These are phyloP conservation scores for Mycosphaerella sp. DNA, from an alignment of 2,329 filamentous ascomycete genomes.

Conservation along the genomic window DNA sequence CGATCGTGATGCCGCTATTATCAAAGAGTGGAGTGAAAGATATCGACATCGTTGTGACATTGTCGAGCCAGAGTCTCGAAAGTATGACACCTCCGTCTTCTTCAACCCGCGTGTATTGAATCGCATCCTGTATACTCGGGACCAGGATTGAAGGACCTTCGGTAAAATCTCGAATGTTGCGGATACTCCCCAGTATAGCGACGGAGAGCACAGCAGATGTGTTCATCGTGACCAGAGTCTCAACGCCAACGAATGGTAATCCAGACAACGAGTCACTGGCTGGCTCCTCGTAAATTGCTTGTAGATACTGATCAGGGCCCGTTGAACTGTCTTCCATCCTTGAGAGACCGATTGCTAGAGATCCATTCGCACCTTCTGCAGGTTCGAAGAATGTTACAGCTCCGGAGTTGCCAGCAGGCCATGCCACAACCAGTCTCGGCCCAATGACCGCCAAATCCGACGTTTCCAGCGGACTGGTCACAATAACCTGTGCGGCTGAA, in stretches of 20 bases:
- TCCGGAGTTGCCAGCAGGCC: conserved; percentile 61
- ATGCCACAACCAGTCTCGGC: conserved; percentile 53
- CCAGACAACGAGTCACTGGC: conserved; percentile 19
- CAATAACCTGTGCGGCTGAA: conserved; percentile 53
- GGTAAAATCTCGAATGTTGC: conserved; percentile 57
- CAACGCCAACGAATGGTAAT: conserved; percentile 46
- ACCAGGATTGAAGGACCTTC: conserved; percentile 52
- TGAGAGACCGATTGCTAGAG: conserved; percentile 46
- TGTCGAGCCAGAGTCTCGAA: conserved; percentile 56
- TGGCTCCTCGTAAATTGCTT: conserved; percentile 40
- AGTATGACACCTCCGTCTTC: conserved; percentile 43
- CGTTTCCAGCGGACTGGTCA: conserved; percentile 52
- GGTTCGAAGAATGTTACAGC: conserved; percentile 53
- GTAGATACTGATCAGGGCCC: conserved; percentile 39
- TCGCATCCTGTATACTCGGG: conserved; percentile 51
- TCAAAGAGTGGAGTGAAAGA: conserved; percentile 40
- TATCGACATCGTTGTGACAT: conserved; percentile 52
- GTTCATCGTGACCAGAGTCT: conserved; percentile 52
- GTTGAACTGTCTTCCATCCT: conserved; percentile 43
- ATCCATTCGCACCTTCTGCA: conserved; percentile 48
- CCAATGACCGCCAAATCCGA: conserved; percentile 52
- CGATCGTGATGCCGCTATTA: conserved; percentile 36
- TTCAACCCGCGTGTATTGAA: conserved; percentile 38
- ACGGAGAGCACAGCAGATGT: conserved; percentile 51
- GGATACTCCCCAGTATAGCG: conserved; percentile 56